A percentile compares a stretch with the other conserved stretches of the same genome.
phyloP scores from a whole-genome alignment of 164 flowering plant genomes.

The Kalanchoe fedtschenkoi region DNA sequence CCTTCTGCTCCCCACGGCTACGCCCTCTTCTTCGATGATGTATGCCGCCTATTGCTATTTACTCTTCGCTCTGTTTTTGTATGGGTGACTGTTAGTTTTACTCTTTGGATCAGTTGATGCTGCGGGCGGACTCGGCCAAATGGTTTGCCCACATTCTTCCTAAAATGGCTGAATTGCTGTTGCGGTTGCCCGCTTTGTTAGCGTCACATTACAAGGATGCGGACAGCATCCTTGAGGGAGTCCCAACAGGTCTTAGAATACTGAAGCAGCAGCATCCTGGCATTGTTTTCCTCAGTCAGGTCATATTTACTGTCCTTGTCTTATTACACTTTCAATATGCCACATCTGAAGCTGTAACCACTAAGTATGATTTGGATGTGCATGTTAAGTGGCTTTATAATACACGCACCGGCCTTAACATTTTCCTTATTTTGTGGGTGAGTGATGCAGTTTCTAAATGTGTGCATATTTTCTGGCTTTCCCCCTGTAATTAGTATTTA shows the following conservation, averaged over 20 bases:
- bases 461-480: neutral
- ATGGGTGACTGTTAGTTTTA: neutral
- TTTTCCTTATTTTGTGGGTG: neutral
- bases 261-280: conserved; percentile 61
- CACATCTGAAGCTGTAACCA: no score
- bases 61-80: no score
- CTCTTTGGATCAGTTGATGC: conserved; percentile 31
- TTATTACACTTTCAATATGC: neutral
- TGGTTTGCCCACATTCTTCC: conserved; percentile 76
- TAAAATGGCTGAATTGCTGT: conserved; percentile 43
- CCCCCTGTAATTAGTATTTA: neutral
- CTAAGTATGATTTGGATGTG: no score
- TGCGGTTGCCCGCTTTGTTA: conserved; percentile 55
- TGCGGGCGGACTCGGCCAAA: conserved; percentile 36
- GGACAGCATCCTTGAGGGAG: conserved; percentile 16
- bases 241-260: conserved; percentile 49
- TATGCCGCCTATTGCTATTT: no score
- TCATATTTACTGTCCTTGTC: conserved; percentile 5
- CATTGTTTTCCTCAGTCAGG: conserved; percentile 74
- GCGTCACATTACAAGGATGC: conserved; percentile 57
- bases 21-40: conserved; percentile 65
- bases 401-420: no score
- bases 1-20: conserved; percentile 42
- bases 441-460: neutral
- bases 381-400: no score